Evolutionary conservation across 1,139 yeast species (phyloP), one percentile per base, ranked within the genome.

Genomic region (Candida smagusa): DNA sequence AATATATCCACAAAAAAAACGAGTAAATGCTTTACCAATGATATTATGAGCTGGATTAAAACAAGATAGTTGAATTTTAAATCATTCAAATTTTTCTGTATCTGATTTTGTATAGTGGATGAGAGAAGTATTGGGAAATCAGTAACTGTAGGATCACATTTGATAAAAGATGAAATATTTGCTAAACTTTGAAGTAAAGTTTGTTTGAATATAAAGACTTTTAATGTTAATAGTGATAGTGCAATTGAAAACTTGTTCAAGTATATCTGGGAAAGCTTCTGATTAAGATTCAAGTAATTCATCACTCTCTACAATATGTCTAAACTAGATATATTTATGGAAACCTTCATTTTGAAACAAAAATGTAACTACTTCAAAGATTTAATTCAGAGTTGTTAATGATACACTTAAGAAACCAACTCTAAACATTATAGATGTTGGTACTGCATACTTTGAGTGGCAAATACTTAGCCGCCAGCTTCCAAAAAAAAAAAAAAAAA

Each of bases 1-100:
- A 84, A 74, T 45, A 90, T 52, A 30, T 87, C 89, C 12, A 92
- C 61, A 19, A 79, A 67, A 53, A 92, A 89, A 8, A 78, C 52
- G 0, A 86, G 56, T 27, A 89, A 47, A 33, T 74, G 70, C 48
- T 85, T 82, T 9, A 82, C 63, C 0, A 81, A 81, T 0, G 77
- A 69, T 0, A 86, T 56, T 11, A 77, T 48, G 27, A 80, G 22
- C 12, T 38, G 30, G 12, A 49, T 32, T 11, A 51, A 21, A 9
- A 44, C 45, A 32, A 43, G 33, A 28, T 49, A 45, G 36, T 40
- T 46, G 37, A 35, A 40, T 26, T 38, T 35, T 16, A 46, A 22
- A 9, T 35, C 38, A 8, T 29, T 16, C 27, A 46, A 37, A 9
- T 36, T 42, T 9, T 35, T 44, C 2, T 66, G 53, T 2, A 61